A percentile compares a stretch with the other conserved stretches of the same genome.
Conservation (phyloP, 2,329 filamentous ascomycete species). For the Claviceps sp. region DNA sequence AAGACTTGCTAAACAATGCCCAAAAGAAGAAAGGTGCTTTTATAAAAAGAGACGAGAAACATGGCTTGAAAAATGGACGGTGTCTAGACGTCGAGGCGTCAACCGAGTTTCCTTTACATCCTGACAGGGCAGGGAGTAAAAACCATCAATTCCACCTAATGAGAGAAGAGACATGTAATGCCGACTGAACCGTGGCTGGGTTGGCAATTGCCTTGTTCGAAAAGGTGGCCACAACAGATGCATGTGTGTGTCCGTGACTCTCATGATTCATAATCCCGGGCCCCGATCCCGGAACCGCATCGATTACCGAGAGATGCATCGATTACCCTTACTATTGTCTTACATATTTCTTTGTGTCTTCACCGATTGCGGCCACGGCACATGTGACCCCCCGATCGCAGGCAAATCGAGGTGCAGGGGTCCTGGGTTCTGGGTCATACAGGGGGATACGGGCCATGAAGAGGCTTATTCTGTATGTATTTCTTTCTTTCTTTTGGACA, state of each 20-base stretch:
- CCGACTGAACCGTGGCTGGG: too few species aligned
- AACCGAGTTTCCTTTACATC: too few species aligned
- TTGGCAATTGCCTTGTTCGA: neutral
- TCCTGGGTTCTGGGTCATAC: neutral
- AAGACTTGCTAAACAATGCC: neutral
- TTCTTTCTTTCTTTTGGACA: neutral
- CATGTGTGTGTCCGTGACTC: neutral
- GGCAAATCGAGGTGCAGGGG: neutral
- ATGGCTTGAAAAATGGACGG: neutral
- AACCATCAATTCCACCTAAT: too few species aligned
- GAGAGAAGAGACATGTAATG: too few species aligned
- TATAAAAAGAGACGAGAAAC: neutral
- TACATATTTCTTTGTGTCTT: neutral
- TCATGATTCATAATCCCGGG: neutral
- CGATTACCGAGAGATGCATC: neutral
- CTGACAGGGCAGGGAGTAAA: too few species aligned
- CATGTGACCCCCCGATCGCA: neutral
- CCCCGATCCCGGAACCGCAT: neutral
- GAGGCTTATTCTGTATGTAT: neutral
- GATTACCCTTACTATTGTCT: neutral
- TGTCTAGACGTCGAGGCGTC: too few species aligned
- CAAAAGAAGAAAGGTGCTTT: neutral
- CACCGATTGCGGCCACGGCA: neutral
- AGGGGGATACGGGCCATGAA: slow-evolving; percentile 1
- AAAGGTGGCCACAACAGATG: slow-evolving; percentile 5